Percentiles rank a stretch among this genome's conserved stretches.
Evolutionary conservation across 306 rosid species (phyloP).

Genomic region (Medicago ruthenica): DNA sequence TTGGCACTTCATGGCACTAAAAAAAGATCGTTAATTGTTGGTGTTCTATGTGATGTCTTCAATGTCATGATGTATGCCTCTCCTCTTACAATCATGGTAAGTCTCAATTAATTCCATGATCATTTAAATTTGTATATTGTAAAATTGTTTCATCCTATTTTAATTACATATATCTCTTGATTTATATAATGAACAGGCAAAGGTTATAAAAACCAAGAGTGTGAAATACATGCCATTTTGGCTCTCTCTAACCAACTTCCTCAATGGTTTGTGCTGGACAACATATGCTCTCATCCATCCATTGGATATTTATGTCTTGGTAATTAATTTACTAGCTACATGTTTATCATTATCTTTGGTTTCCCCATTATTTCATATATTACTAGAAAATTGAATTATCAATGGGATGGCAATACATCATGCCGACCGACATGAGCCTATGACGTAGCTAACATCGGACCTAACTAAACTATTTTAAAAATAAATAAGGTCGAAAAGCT

Average conservation of each 20-base stretch:
- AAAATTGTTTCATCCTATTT: background rate
- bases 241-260: constrained; percentile 72
- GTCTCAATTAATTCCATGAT: constrained; percentile 21
- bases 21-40: constrained; percentile 65
- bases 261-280: constrained; percentile 78
- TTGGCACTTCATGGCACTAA: constrained; percentile 46
- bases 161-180: background rate
- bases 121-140: background rate
- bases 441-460: too few species aligned
- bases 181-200: constrained; percentile 43
- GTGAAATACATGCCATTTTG: constrained; percentile 79
- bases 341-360: background rate
- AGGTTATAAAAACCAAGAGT: constrained; percentile 71
- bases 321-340: constrained; percentile 7
- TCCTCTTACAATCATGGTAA: constrained; percentile 76
- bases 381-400: too few species aligned
- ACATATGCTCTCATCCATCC: constrained; percentile 73
- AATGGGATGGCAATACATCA: too few species aligned
- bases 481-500: too few species aligned
- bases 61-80: constrained; percentile 72
- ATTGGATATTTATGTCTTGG: constrained; percentile 68
- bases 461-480: too few species aligned
- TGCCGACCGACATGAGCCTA: too few species aligned
- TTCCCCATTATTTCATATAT: background rate
- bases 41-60: constrained; percentile 68